Evolutionary conservation across 495 filamentous ascomycete genomes (phyloP).

Genomic region (Hypoxylon cercidicola): DNA sequence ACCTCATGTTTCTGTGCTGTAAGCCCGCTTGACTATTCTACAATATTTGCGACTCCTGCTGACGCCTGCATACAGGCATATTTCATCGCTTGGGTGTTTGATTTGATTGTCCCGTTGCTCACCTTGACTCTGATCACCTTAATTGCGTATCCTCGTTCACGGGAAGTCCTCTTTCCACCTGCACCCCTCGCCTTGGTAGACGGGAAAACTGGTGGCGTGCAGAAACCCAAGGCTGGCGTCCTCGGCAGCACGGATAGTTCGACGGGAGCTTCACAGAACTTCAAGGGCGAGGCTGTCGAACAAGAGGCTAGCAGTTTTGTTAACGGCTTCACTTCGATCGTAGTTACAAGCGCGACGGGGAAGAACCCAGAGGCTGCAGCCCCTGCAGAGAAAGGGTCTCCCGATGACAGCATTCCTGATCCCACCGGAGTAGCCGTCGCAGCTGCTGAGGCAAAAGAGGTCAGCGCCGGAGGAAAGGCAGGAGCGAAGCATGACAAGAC

Average conservation of each 20-base stretch:
- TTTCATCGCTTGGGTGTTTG: conserved; percentile 76
- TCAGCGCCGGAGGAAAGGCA: conserved; percentile 58
- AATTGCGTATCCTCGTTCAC: conserved; percentile 72
- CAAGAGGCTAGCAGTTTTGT: conserved; percentile 86
- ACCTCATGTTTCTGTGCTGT: conserved; percentile 75
- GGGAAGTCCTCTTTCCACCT: conserved; percentile 77
- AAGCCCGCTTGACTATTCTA: conserved; percentile 25
- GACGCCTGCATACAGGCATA: conserved; percentile 64
- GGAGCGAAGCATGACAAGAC: conserved; percentile 76
- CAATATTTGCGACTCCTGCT: conserved; percentile 1
- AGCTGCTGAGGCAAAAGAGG: conserved; percentile 68
- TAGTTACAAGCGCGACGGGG: conserved; percentile 77
- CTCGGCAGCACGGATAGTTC: conserved; percentile 80
- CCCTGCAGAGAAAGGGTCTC: conserved; percentile 51
- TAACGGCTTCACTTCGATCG: conserved; percentile 77
- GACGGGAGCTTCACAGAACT: conserved; percentile 84
- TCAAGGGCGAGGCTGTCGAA: conserved; percentile 88
- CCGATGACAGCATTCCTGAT: conserved; percentile 66
- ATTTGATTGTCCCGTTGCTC: conserved; percentile 75
- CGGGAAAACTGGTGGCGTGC: conserved; percentile 68
- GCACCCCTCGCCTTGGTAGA: conserved; percentile 74
- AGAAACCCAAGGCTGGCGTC: conserved; percentile 75
- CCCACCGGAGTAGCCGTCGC: conserved; percentile 64
- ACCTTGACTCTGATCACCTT: conserved; percentile 68
- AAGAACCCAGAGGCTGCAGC: conserved; percentile 69